A percentile compares a stretch with the other conserved stretches of the same genome.
These are phyloP conservation scores for Mycena maculata DNA, from an alignment of 768 basidiomycete species.

Conservation along the genomic window DNA sequence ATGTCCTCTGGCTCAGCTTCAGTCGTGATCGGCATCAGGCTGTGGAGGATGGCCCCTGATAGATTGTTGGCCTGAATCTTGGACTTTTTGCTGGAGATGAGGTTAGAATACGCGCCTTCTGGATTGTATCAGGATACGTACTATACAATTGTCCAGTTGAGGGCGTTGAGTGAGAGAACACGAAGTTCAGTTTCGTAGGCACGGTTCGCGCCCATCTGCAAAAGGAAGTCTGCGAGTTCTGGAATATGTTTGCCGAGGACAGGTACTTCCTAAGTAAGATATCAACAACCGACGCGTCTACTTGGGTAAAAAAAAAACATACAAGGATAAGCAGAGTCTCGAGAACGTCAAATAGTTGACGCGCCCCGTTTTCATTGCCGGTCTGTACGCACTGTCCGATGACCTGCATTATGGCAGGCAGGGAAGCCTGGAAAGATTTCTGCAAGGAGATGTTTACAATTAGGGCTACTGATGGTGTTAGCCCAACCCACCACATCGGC, in stretches of 20 bases:
- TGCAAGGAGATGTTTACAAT: conserved; percentile 42
- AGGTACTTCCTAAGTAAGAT: conserved; percentile 82
- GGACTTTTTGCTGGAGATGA: conserved; percentile 84
- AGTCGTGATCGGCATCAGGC: conserved; percentile 92
- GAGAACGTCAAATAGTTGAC: conserved; percentile 93
- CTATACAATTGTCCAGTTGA: conserved; percentile 99
- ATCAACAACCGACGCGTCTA: conserved; percentile 20
- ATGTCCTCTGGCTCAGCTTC: conserved; percentile 94
- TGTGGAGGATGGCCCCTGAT: conserved; percentile 87
- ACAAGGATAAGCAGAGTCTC: conserved; percentile 96
- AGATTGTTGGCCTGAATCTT: conserved; percentile 90
- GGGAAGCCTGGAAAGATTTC: conserved; percentile 88
- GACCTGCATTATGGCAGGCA: conserved; percentile 90
- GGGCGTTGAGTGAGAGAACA: conserved; percentile 89
- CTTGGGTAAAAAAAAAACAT: conserved; percentile 39
- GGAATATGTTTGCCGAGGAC: conserved; percentile 89
- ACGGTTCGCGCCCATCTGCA: conserved; percentile 84
- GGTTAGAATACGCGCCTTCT: neutral
- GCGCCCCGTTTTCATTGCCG: conserved; percentile 83
- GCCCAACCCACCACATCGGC: conserved; percentile 76
- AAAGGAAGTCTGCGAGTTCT: conserved; percentile 88
- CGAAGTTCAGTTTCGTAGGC: conserved; percentile 83
- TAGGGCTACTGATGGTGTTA: neutral
- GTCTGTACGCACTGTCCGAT: conserved; percentile 85
- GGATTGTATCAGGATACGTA: conserved; percentile 47